Conservation (phyloP, 495 filamentous ascomycete species). For the Penicillium atrosanguineum region DNA sequence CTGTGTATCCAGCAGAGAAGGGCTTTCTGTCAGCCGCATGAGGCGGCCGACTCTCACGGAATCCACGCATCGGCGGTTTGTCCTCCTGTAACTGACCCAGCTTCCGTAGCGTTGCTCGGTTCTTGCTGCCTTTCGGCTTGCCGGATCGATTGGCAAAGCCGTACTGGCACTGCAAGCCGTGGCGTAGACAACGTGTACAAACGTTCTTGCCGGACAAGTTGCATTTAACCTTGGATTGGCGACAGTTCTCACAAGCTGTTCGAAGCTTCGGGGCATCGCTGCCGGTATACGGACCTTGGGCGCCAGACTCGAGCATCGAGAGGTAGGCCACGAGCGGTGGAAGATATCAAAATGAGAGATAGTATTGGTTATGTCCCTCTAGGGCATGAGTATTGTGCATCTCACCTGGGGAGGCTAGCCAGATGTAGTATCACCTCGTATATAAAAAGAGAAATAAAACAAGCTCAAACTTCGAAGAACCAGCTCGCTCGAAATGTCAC, state of each 20-base stretch:
- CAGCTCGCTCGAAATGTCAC: constrained; percentile 18
- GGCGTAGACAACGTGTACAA: constrained; percentile 44
- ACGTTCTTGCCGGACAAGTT: constrained; percentile 41
- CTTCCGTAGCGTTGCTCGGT: constrained; percentile 43
- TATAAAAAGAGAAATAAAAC: constrained; percentile 3
- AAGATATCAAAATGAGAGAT: neutral
- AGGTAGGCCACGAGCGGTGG: neutral
- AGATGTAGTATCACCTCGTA: neutral
- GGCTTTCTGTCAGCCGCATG: constrained; percentile 17
- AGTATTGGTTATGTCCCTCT: no score
- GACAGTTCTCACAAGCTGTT: constrained; percentile 47
- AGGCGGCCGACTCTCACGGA: constrained; percentile 18
- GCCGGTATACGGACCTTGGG: constrained; percentile 12
- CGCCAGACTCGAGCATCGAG: constrained; percentile 36
- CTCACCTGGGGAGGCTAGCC: neutral
- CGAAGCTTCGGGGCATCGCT: constrained; percentile 40
- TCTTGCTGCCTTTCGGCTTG: constrained; percentile 50
- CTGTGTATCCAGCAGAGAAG: constrained; percentile 4
- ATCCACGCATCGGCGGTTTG: constrained; percentile 23
- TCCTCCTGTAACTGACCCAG: constrained; percentile 40
- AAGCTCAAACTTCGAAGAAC: constrained; percentile 20
- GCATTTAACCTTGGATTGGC: constrained; percentile 50
- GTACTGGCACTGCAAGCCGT: constrained; percentile 45
- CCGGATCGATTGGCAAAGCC: constrained; percentile 46
- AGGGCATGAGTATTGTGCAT: neutral